Evolutionary conservation across 129 eudicot genomes (phyloP), one percentile per base, ranked within the genome.

Genomic region (Heracleum sosnowskyi): DNA sequence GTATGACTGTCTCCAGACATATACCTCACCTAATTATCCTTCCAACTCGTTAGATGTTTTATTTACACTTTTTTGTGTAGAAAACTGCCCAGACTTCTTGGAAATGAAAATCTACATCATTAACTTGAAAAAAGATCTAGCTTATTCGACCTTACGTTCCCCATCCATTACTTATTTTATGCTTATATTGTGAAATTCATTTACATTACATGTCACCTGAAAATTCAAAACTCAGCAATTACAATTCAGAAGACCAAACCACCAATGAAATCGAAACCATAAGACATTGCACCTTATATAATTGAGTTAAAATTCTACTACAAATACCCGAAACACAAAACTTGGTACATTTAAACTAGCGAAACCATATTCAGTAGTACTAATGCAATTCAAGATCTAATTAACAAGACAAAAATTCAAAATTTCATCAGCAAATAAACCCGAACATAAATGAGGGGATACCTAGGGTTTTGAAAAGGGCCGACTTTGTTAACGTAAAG

Each of bases 401-500:
- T 24, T 0, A 8, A 57, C 2, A 9, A 9, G 1, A 9, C 31
- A 57, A 4, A 57, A 4, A 57, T 24, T 28, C 11, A 57, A 57
- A 13, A 57, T 18, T 49, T 49, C 45, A 41, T 10, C 45, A 1
- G 45, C 8, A 16, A 4, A 44, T 11, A 44, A 44, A 44, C 47
- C 47, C 47, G 16, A 44, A 44, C 2, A 12, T 11, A 44, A 44
- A 3, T n/a, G n/a, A n/a, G n/a, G n/a, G n/a, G n/a, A 63, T 80
- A 86, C 92, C 92, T 89, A 33, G 92, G 92, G 75, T 89, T 89
- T 26, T 86, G 92, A 63, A 89, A 89, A 35, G 92, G 92, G 60
- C 90, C 92, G 74, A 86, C 92, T 76, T 89, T 89, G 73, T 86
- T 86, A 37, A 87, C 92, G 70, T 89, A 86, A 7, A 89, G 86